Base-by-base conservation (phyloP, 2,329 filamentous ascomycete genomes). In the Dendrostoma leiphaemia region DNA sequence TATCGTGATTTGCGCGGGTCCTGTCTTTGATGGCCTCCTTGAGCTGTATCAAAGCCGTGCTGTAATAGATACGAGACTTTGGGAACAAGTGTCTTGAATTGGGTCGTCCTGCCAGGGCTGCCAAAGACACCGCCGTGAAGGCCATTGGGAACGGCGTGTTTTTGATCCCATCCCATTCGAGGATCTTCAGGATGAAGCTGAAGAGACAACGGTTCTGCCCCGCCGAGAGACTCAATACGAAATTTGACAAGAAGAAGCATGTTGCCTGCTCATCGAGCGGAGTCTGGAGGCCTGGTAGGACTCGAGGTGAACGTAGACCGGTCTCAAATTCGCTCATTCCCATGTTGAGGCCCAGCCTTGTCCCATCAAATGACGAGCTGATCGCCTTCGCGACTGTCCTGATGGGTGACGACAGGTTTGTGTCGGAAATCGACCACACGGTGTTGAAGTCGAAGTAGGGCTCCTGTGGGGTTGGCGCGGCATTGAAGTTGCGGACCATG, bases 201-300 rank as follows among this genome's bases (percentile, higher is more conserved):
- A 62, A 57, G 7, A 63, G 51, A 3, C 60, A 59, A 3, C 54
- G 53, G 3, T 59, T 60, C 23, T 61, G 53, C 2, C 54, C 61
- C 1, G 51, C 41, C 3, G 61, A 61, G 21, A 60, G 58, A 3
- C 54, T 59, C 6, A 64, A 41, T 15, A 64, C 62, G 21, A 61
- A 64, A 23, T 63, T 62, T 8, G 62, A 60, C 12, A 64, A 50
- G 15, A 64, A 64, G 38, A 59, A 64, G 24, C 62, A 63, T 2
- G 60, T 61, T 2, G 62, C 62, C 44, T 64, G 62, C 29, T 64
- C 57, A 12, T 62, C 60, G 12, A 64, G 57, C 4, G 62, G 60
- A 4, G 62, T 63, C 45, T 62, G 56, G 3, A 59, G 17, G 28
- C 48, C 34, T 15, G 48, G n/a, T 6, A 23, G 12, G 24, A 55